Evolutionary conservation across 1,139 yeast species (phyloP), one percentile per base, ranked within the genome.

Genomic region (Citeromyces hawaiiensis): DNA sequence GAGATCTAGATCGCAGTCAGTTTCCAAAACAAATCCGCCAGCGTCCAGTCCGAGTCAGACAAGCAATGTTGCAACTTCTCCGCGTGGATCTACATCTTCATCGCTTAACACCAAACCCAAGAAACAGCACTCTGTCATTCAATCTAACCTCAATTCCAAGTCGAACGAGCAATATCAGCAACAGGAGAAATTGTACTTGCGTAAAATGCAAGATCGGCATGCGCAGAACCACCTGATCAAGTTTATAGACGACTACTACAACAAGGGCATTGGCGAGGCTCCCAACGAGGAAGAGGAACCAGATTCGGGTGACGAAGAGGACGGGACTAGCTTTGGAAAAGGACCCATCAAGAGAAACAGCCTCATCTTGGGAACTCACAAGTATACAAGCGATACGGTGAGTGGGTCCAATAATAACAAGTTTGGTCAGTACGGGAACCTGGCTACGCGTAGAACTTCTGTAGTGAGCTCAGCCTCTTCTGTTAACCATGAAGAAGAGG

Each of bases 161-260:
- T 46, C 50, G 34, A 60, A 61, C 35, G 57, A 61, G 39, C 72
- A 64, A 48, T 73, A 72, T 51, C 59, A 67, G 38, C 74, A 72
- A 27, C 79, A 72, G 47, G 80, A 73, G 51, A 63, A 64, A 48
- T 64, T 70, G 27, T 73, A 73, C 47, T 55, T 73, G 41, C 60
- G 59, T 36, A 63, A 66, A 43, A 60, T 69, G 42, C 41, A 40
- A 29, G 40, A 41, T 27, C 13, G 32, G 9, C 32, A 29, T 29
- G 36, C 39, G 13, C 68, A 66, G 46, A 70, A 67, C 44, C 13
- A 29, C 32, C 9, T 29, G 32, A 47, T 58, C 39, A 68, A 41
- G 25, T 41, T 38, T 36, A 38, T 42, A 10, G 77, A 72, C 46
- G 80, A 73, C 50, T 72, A 73, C 49, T 73, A 73, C 51, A 71